Evolutionary conservation across 1,284 basidiomycete genomes (phyloP).

Genomic region (Anthracocystis setariae): DNA sequence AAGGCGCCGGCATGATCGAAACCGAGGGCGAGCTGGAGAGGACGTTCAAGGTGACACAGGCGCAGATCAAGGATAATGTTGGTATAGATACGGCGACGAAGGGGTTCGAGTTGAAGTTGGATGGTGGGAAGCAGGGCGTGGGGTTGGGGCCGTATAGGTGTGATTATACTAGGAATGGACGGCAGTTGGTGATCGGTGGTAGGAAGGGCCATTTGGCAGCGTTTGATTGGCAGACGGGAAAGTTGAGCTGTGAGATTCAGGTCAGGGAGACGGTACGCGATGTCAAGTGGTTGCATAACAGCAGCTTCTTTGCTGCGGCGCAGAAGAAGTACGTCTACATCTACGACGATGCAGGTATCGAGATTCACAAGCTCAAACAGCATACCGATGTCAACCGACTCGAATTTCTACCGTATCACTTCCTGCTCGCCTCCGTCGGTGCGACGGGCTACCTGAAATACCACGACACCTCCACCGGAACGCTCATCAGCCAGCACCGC

Average conservation of each 20-base stretch:
- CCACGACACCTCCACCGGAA: conserved; percentile 94
- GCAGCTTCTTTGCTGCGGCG: conserved; percentile 91
- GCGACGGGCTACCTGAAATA: conserved; percentile 92
- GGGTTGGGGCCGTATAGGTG: conserved; percentile 78
- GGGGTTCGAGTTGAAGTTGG: conserved; percentile 81
- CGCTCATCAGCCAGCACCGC: conserved; percentile 86
- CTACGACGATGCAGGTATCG: conserved; percentile 89
- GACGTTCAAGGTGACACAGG: conserved; percentile 88
- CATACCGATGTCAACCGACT: conserved; percentile 91
- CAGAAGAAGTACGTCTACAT: conserved; percentile 97
- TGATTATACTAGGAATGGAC: conserved; percentile 89
- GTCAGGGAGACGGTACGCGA: conserved; percentile 88
- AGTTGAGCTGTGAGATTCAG: conserved; percentile 86
- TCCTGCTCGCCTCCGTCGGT: conserved; percentile 86
- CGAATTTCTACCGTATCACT: conserved; percentile 95
- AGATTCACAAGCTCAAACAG: conserved; percentile 78
- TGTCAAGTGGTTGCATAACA: conserved; percentile 92
- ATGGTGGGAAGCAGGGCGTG: conserved; percentile 71
- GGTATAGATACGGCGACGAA: conserved; percentile 80
- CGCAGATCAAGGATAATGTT: conserved; percentile 77
- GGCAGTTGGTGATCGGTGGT: conserved; percentile 74
- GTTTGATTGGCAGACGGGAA: conserved; percentile 92
- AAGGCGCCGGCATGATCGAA: conserved; percentile 77
- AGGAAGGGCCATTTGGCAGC: conserved; percentile 88
- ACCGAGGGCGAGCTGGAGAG: conserved; percentile 81